Evolutionary conservation across 192 early-diverging fungal species (phyloP), one percentile per base, ranked within the genome.

Genomic region (Linnemannia exigua): DNA sequence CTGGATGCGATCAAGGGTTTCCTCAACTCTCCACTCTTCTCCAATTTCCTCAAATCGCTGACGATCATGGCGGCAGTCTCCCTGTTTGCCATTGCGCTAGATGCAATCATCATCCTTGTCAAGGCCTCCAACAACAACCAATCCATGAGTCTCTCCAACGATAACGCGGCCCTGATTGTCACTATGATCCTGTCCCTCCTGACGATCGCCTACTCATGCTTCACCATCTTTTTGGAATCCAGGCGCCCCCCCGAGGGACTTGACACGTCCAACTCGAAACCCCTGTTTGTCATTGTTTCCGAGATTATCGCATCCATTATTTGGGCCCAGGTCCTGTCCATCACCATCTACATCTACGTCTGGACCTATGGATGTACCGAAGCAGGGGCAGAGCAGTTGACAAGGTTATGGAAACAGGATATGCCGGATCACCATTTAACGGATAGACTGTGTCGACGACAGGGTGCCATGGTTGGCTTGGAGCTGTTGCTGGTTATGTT

Each of bases 191-290:
- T 86, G 16, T 79, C 84, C 0, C 38, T 80, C 44, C 48, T 86
- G 70, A 86, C 84, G 0, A 80, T 86, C 38, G 78, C 79, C 11
- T 86, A 86, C 52, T 86, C 84, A 7, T 86, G 84, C 48, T 80
- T 86, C 70, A 86, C 78, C 58, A 86, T 86, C 44, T 86, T 86
- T 77, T 71, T 86, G 84, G 84, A 86, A 44, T 79, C 78, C 9
- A 51, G 84, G 28, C 77, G 84, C 33, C 78, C 84, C 1, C 84
- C 84, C 16, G 84, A 79, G 25, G 84, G 84, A 17, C 36, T 86
- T 6, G 84, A 86, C 31, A 72, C 78, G 14, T 80, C 84, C 17
- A 86, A 74, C 31, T 86, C 84, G 0, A 86, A 86, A 38, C 84
- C 84, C 1, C 48, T 86, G 63, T 28, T 79, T 38, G 84, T 86